These are phyloP conservation scores for Tricholoma sp. DNA, from an alignment of 768 basidiomycete genomes.

Conservation along the genomic window DNA sequence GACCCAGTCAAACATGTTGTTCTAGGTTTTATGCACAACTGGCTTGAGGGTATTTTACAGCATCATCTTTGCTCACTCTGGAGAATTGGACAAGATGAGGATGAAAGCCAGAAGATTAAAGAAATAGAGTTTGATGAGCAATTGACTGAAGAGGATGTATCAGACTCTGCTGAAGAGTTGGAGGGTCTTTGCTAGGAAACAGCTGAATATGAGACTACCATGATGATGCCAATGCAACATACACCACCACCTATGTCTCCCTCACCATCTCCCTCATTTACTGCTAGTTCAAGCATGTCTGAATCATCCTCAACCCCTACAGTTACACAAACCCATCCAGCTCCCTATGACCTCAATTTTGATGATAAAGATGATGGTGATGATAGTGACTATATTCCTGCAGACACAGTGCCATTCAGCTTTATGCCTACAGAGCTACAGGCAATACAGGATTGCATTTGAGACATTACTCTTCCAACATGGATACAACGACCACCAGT, in stretches of 20 bases:
- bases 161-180: constrained; percentile 11
- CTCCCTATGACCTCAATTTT: background rate
- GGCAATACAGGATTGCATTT: background rate
- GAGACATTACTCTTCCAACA: too few species aligned
- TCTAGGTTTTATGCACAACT: constrained; percentile 26
- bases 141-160: constrained; percentile 13
- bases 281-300: background rate
- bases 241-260: background rate
- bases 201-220: constrained; percentile 4
- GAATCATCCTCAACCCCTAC: background rate
- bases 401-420: background rate
- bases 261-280: background rate
- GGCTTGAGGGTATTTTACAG: constrained; percentile 20
- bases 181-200: constrained; percentile 7
- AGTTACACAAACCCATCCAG: background rate
- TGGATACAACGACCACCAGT: too few species aligned
- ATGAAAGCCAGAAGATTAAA: constrained; percentile 1
- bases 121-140: constrained; percentile 11
- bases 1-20: constrained; percentile 22
- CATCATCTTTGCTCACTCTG: constrained; percentile 14
- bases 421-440: background rate
- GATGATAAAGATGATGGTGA: constrained; percentile 8
- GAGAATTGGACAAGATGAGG: constrained; percentile 17
- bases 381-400: constrained; percentile 1
- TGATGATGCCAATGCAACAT: background rate